phyloP scores from a whole-genome alignment of 805 yeast species.

The Nakazawaea ernobii region DNA sequence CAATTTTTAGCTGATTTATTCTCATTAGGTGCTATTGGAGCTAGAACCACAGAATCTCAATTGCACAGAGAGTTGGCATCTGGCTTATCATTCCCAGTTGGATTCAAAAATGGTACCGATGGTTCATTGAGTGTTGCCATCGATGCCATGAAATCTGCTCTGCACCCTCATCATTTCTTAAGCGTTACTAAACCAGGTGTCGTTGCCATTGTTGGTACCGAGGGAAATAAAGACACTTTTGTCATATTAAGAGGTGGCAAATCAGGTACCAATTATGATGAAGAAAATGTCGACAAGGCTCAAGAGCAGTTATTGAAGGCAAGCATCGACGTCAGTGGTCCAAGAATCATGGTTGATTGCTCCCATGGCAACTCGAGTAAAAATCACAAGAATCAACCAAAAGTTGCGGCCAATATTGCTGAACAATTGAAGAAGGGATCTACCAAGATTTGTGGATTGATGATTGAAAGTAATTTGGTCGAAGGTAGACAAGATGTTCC shows the following conservation, averaged over 20 bases:
- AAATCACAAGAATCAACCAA: slow-evolving; percentile 89
- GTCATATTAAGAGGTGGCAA: slow-evolving; percentile 95
- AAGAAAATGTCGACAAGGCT: slow-evolving; percentile 62
- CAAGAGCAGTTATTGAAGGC: slow-evolving; percentile 51
- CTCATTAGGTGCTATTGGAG: slow-evolving; percentile 97
- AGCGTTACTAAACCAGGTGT: slow-evolving; percentile 95
- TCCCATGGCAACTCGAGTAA: slow-evolving; percentile 95
- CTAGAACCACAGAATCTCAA: slow-evolving; percentile 98
- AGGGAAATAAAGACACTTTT: slow-evolving; percentile 87
- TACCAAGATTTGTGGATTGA: slow-evolving; percentile 77
- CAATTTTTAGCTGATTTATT: slow-evolving; percentile 90
- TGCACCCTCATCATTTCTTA: slow-evolving; percentile 90
- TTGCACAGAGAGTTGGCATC: slow-evolving; percentile 96
- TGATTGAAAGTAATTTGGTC: slow-evolving; percentile 90
- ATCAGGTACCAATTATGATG: slow-evolving; percentile 85
- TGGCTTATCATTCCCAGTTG: slow-evolving; percentile 95
- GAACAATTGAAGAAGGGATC: slow-evolving; percentile 78
- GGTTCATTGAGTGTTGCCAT: slow-evolving; percentile 92
- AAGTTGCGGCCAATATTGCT: slow-evolving; percentile 71
- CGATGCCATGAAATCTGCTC: slow-evolving; percentile 90
- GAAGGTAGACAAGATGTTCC: slow-evolving; percentile 95
- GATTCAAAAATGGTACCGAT: slow-evolving; percentile 97
- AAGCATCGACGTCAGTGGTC: slow-evolving; percentile 29
- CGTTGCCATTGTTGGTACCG: slow-evolving; percentile 93
- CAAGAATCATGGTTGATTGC: slow-evolving; percentile 92